Conservation (phyloP, 2,329 filamentous ascomycete genomes). For the Graphium sp. region DNA sequence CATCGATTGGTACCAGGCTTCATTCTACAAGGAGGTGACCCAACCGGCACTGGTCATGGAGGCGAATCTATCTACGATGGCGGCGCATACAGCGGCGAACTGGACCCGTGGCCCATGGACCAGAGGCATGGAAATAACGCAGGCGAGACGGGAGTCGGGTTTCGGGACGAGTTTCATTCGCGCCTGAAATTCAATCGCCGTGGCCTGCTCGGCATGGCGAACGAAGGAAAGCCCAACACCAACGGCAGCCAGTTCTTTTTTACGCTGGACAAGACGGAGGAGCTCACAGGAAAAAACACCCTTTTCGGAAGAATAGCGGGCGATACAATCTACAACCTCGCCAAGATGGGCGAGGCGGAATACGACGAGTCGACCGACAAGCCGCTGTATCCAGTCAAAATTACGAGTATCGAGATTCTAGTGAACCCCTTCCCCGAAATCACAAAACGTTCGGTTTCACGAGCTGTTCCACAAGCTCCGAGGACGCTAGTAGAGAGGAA, state of each 20-base stretch:
- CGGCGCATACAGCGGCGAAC: constrained; percentile 53
- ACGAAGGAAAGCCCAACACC: constrained; percentile 57
- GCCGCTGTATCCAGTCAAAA: constrained; percentile 71
- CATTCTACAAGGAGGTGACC: constrained; percentile 87
- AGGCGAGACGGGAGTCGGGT: constrained; percentile 39
- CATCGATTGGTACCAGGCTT: constrained; percentile 86
- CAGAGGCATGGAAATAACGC: constrained; percentile 44
- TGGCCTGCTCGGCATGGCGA: constrained; percentile 90
- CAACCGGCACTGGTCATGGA: constrained; percentile 79
- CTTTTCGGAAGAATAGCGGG: constrained; percentile 85
- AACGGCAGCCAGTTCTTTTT: constrained; percentile 98
- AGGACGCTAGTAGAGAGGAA: constrained; percentile 26
- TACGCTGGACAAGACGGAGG: constrained; percentile 68
- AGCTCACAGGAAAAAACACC: constrained; percentile 81
- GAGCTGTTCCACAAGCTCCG: constrained; percentile 6
- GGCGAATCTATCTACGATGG: constrained; percentile 87
- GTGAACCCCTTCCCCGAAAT: constrained; percentile 74
- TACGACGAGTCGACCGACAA: constrained; percentile 63
- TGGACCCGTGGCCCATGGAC: constrained; percentile 58
- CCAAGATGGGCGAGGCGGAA: constrained; percentile 84
- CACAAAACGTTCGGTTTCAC: constrained; percentile 46
- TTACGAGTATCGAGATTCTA: constrained; percentile 57
- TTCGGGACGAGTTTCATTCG: constrained; percentile 79
- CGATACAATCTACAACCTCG: constrained; percentile 89
- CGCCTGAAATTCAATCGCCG: constrained; percentile 84